A percentile compares a stretch with the other conserved stretches of the same genome.
Evolutionary conservation across 805 yeast species (phyloP).

Genomic region (Candida jianshihensis): DNA sequence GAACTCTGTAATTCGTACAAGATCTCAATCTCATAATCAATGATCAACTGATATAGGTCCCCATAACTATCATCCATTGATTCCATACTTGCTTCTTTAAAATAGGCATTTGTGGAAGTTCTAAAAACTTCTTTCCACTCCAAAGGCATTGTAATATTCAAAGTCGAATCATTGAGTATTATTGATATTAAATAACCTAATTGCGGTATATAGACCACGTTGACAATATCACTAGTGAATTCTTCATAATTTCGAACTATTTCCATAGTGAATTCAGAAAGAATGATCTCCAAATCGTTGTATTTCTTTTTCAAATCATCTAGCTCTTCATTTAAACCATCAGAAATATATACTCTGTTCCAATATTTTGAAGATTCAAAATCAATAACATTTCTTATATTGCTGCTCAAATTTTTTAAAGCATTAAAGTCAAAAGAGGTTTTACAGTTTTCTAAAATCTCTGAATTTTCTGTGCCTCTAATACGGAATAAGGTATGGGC

Average conservation of each 20-base stretch:
- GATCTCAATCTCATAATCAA: conserved; percentile 37
- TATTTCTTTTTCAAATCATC: conserved; percentile 14
- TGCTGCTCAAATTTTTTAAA: too few species aligned
- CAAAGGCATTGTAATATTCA: conserved; percentile 1
- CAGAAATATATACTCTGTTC: conserved; percentile 22
- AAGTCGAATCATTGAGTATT: conserved; percentile 2
- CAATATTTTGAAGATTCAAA: conserved; percentile 27
- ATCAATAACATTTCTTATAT: conserved; percentile 26
- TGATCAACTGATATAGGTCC: conserved; percentile 33
- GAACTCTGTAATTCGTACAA: conserved; percentile 24
- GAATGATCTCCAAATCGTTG: conserved; percentile 22
- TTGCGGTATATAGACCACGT: conserved; percentile 39
- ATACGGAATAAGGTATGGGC: too few species aligned
- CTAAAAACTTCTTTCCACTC: conserved; percentile 32
- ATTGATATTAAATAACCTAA: conserved; percentile 34
- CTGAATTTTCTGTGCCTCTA: too few species aligned
- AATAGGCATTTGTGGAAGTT: conserved; percentile 31
- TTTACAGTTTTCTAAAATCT: conserved; percentile 22
- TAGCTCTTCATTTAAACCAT: conserved; percentile 25
- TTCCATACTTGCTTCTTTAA: conserved; percentile 25
- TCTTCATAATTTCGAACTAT: conserved; percentile 4
- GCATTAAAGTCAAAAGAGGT: conserved; percentile 23
- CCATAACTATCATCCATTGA: conserved; percentile 33
- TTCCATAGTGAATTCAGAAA: conserved; percentile 20
- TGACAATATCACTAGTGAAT: conserved; percentile 16